phyloP scores from a whole-genome alignment of 192 early-diverging fungal species.

The Coemansia aciculifera region DNA sequence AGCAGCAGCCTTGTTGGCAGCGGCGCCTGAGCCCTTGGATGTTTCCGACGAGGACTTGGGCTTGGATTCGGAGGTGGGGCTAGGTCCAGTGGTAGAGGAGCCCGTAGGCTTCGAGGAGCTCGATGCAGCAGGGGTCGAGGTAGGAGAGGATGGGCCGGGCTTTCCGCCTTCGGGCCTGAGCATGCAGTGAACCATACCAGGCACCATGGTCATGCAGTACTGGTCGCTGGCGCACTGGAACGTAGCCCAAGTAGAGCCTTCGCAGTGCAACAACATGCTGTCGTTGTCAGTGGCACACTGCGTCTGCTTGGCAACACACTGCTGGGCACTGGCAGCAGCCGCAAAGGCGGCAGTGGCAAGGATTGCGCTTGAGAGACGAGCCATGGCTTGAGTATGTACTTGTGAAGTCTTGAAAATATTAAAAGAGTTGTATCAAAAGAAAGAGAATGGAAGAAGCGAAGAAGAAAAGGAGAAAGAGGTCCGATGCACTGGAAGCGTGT shows the following conservation, averaged over 20 bases:
- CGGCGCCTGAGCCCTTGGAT: not conserved
- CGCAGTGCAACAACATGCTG: conserved; percentile 28
- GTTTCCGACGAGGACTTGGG: not conserved
- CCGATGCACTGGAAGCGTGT: not conserved
- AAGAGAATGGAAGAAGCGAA: conserved; percentile 7
- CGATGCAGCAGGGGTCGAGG: conserved; percentile 14
- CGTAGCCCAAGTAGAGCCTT: conserved; percentile 25
- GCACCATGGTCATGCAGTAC: conserved; percentile 53
- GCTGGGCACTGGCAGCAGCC: conserved; percentile 18
- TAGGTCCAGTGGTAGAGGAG: conserved; percentile 4
- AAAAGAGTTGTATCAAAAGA: conserved; percentile 1
- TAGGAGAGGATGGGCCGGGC: not conserved
- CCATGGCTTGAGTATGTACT: conserved; percentile 20
- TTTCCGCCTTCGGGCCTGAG: conserved; percentile 24
- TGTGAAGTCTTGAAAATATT: not conserved
- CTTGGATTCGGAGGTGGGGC: conserved; percentile 5
- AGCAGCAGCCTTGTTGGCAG: conserved; percentile 21
- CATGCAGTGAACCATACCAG: conserved; percentile 54
- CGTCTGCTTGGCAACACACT: conserved; percentile 15
- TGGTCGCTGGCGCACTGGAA: conserved; percentile 15
- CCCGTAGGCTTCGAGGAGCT: conserved; percentile 3
- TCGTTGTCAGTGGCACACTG: conserved; percentile 27
- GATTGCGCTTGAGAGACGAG: conserved; percentile 16
- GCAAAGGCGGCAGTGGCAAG: conserved; percentile 19
- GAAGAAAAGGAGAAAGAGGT: not conserved